A percentile compares a stretch with the other conserved stretches of the same genome.
Evolutionary conservation across 371 early-diverging fungal genomes (phyloP).

Genomic region (Rhizopus stolonifer): DNA sequence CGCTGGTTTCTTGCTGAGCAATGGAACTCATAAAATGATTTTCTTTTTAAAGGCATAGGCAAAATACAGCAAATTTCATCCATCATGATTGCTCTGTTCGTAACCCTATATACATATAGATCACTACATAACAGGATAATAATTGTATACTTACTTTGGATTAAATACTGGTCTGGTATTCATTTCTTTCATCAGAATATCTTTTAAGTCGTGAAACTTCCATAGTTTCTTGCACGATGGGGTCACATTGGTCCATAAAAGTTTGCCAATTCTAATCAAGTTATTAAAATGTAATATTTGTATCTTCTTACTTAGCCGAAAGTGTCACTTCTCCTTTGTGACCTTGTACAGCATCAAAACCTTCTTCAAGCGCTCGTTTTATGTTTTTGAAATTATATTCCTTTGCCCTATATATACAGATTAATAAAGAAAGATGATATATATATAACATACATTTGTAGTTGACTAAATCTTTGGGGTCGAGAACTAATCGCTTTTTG

Average conservation of each 20-base stretch:
- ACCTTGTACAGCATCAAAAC: conserved; percentile 30
- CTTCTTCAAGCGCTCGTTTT: conserved; percentile 21
- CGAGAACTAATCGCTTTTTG: conserved; percentile 10
- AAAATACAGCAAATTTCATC: conserved; percentile 18
- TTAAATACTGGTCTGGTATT: conserved; percentile 8
- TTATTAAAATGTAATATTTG: neutral
- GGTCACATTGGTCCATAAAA: conserved; percentile 34
- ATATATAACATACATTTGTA: neutral
- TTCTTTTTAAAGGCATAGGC: conserved; percentile 8
- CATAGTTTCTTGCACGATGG: conserved; percentile 28
- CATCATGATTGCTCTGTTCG: conserved; percentile 18
- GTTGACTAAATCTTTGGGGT: neutral
- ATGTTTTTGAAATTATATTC: conserved; percentile 43
- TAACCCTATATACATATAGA: neutral
- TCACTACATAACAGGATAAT: neutral
- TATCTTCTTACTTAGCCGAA: conserved; percentile 36
- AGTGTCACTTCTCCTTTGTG: conserved; percentile 44
- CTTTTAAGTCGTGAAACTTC: conserved; percentile 42
- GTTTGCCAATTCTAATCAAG: conserved; percentile 43
- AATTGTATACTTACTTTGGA: neutral
- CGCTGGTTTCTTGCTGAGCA: conserved; percentile 41
- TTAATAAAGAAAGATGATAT: neutral
- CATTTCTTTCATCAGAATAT: conserved; percentile 18
- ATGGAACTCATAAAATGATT: conserved; percentile 40
- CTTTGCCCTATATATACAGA: conserved; percentile 17